Conservation (phyloP, 352 stramenopile species). For the Blastocystis sp. region DNA sequence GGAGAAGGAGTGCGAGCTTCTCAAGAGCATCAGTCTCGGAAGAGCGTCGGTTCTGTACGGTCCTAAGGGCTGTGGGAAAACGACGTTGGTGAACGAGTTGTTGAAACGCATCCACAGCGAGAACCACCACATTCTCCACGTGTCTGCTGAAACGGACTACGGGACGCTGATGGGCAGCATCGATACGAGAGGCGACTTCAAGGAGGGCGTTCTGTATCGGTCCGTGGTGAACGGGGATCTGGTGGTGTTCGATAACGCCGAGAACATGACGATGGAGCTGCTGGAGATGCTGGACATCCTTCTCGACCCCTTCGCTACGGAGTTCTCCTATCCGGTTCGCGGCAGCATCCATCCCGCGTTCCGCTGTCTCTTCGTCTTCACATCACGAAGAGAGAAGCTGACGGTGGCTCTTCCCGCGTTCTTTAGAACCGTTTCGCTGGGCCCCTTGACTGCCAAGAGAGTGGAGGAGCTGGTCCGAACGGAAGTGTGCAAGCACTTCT, state of each 20-base stretch:
- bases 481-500: neutral
- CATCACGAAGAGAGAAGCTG: neutral
- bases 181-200: neutral
- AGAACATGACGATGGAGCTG: slow-evolving; percentile 51
- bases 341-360: slow-evolving; percentile 47
- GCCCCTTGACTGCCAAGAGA: neutral
- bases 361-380: slow-evolving; percentile 55
- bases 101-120: neutral
- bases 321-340: neutral
- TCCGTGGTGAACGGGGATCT: slow-evolving; percentile 37
- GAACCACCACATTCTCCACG: slow-evolving; percentile 25
- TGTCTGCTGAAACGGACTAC: slow-evolving; percentile 52
- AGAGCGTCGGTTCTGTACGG: slow-evolving; percentile 29
- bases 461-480: neutral
- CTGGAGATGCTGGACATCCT: slow-evolving; percentile 20
- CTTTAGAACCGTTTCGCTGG: neutral
- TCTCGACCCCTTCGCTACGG: slow-evolving; percentile 52
- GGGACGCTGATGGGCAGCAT: neutral
- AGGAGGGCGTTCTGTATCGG: slow-evolving; percentile 16
- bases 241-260: slow-evolving; percentile 57
- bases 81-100: neutral
- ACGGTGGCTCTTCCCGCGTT: neutral
- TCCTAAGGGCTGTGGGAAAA: slow-evolving; percentile 37
- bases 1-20: slow-evolving; percentile 1
- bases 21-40: neutral